These are phyloP conservation scores for Paracorniculantispora psalliotae DNA, from an alignment of 2,329 filamentous ascomycete species.

Conservation along the genomic window DNA sequence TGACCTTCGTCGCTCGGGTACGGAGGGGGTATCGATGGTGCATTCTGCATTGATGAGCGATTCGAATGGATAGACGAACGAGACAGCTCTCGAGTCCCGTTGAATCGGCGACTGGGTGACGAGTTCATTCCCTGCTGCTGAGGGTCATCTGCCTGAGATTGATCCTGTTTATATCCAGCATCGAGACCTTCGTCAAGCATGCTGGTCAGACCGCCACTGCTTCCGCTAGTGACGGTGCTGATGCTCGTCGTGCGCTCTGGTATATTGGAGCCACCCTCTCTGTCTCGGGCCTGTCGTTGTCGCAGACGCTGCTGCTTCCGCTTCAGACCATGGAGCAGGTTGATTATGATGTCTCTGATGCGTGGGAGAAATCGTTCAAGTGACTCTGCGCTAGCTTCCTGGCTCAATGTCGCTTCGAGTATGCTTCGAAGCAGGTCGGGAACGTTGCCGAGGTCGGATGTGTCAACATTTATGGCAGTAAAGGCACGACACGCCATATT, in stretches of 20 bases:
- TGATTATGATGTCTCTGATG: slow-evolving; percentile 98
- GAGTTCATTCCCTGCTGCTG: slow-evolving; percentile 26
- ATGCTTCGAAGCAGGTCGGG: slow-evolving; percentile 87
- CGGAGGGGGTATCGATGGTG: slow-evolving; percentile 63
- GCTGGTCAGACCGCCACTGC: slow-evolving; percentile 50
- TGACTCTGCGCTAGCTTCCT: slow-evolving; percentile 90
- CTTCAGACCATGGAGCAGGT: slow-evolving; percentile 90
- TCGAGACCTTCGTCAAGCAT: slow-evolving; percentile 57
- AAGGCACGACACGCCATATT: slow-evolving; percentile 98
- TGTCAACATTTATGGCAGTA: slow-evolving; percentile 94
- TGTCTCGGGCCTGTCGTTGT: slow-evolving; percentile 56
- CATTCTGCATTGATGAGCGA: slow-evolving; percentile 67
- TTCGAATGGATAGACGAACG: slow-evolving; percentile 48
- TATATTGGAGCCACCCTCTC: slow-evolving; percentile 36
- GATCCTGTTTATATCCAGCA: slow-evolving; percentile 42
- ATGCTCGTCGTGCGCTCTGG: slow-evolving; percentile 53
- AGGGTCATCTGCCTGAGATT: slow-evolving; percentile 27
- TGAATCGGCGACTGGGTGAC: slow-evolving; percentile 46
- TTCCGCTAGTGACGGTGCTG: slow-evolving; percentile 53
- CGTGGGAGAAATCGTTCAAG: slow-evolving; percentile 88
- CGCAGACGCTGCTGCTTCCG: slow-evolving; percentile 89
- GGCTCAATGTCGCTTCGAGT: slow-evolving; percentile 90
- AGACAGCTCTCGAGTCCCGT: slow-evolving; percentile 47
- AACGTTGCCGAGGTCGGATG: slow-evolving; percentile 87
- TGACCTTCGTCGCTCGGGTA: slow-evolving; percentile 59